phyloP scores from a whole-genome alignment of 257 asterid species.

The Penstemon davidsonii region DNA sequence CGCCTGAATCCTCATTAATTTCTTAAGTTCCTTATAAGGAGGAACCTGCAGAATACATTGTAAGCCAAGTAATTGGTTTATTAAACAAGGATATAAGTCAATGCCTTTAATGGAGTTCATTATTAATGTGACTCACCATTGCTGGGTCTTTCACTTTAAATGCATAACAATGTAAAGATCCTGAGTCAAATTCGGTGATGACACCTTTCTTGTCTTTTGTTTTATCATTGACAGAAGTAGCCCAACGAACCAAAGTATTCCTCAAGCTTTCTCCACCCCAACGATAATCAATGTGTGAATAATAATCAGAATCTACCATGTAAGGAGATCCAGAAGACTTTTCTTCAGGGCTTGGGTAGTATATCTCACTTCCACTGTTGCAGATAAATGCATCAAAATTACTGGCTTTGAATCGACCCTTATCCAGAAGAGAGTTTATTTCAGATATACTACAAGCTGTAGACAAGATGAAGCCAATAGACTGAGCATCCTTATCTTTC shows the following conservation, averaged over 20 bases:
- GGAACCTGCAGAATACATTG: slow-evolving; percentile 46
- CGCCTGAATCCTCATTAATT: slow-evolving; percentile 68
- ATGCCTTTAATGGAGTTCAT: slow-evolving; percentile 2
- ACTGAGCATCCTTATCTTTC: slow-evolving; percentile 34
- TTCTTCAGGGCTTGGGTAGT: slow-evolving; percentile 45
- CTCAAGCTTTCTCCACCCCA: slow-evolving; percentile 81
- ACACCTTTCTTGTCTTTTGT: slow-evolving; percentile 35
- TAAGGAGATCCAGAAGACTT: slow-evolving; percentile 45
- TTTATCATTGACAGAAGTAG: slow-evolving; percentile 54
- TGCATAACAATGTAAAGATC: slow-evolving; percentile 58
- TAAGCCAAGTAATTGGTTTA: not conserved
- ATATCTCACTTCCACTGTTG: slow-evolving; percentile 73
- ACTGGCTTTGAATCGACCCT: slow-evolving; percentile 48
- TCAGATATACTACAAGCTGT: slow-evolving; percentile 59
- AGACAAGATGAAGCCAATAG: slow-evolving; percentile 57
- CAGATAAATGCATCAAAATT: slow-evolving; percentile 73
- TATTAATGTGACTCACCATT: slow-evolving; percentile 35
- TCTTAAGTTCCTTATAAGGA: slow-evolving; percentile 60
- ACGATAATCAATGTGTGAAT: slow-evolving; percentile 64
- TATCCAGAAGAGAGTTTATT: slow-evolving; percentile 45
- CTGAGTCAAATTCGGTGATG: slow-evolving; percentile 53
- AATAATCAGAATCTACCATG: slow-evolving; percentile 62
- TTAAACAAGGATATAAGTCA: not conserved
- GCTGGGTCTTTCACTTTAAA: slow-evolving; percentile 50
- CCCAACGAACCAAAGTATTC: slow-evolving; percentile 63